phyloP scores from a whole-genome alignment of 495 filamentous ascomycete species.

The Penicillium flavigenum region DNA sequence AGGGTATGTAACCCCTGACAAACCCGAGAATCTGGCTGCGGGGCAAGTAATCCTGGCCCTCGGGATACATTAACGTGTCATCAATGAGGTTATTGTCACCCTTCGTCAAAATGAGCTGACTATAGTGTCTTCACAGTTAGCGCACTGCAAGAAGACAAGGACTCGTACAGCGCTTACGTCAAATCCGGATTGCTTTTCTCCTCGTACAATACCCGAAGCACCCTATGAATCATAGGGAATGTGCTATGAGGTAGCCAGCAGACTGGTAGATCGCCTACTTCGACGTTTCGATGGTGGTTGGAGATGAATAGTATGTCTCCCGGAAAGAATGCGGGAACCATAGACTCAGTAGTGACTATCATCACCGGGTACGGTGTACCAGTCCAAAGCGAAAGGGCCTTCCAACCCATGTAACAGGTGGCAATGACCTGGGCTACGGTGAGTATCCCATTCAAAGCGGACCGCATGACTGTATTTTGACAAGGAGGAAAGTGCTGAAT shows the following conservation, averaged over 20 bases:
- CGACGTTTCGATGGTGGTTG: background rate
- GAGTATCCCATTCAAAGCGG: background rate
- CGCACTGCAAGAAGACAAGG: background rate
- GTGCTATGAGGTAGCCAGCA: background rate
- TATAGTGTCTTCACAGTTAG: background rate
- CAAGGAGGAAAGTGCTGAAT: background rate
- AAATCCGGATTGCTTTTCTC: background rate
- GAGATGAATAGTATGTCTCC: slow-evolving; percentile 4
- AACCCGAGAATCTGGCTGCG: background rate
- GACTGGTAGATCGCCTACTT: slow-evolving; percentile 1
- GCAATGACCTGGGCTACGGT: background rate
- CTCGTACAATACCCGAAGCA: background rate
- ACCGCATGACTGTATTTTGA: background rate
- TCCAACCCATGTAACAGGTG: slow-evolving; percentile 3
- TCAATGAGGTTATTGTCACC: slow-evolving; percentile 4
- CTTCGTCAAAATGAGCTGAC: slow-evolving; percentile 2
- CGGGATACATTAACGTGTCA: background rate
- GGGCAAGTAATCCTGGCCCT: background rate
- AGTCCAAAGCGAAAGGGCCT: background rate
- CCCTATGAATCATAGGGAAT: slow-evolving; percentile 6
- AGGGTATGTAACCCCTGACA: slow-evolving; percentile 1
- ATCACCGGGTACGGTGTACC: slow-evolving; percentile 3
- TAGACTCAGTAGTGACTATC: slow-evolving; percentile 7
- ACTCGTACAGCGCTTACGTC: background rate
- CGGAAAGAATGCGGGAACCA: background rate